phyloP scores from a whole-genome alignment of 2,329 filamentous ascomycete genomes.

The Cercospora sp. region DNA sequence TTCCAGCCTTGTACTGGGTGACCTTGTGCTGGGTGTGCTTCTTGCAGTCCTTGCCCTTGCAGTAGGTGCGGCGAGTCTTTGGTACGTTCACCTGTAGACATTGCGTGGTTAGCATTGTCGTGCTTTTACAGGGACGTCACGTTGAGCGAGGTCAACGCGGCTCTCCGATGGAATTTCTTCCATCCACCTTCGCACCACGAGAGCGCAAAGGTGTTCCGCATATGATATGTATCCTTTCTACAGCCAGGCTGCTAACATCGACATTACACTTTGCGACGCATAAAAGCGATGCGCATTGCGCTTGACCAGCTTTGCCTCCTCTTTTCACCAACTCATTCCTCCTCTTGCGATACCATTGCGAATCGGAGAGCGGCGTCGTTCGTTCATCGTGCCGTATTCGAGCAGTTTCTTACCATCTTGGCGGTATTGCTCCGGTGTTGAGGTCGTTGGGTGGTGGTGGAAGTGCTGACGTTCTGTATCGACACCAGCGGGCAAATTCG shows the following conservation, averaged over 20 bases:
- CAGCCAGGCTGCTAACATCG: not conserved
- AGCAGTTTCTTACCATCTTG: conserved; percentile 22
- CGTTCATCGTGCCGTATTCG: conserved; percentile 9
- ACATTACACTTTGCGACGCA: not conserved
- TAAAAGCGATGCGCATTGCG: not conserved
- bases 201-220: conserved; percentile 17
- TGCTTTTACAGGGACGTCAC: conserved; percentile 15
- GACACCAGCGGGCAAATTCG: not conserved
- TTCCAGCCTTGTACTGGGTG: conserved; percentile 96
- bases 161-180: conserved; percentile 16
- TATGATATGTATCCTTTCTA: conserved; percentile 13
- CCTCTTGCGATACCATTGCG: conserved; percentile 12
- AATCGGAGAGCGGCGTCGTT: conserved; percentile 16
- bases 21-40: conserved; percentile 80
- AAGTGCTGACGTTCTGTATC: conserved; percentile 8
- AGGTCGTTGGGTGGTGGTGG: conserved; percentile 15
- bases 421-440: conserved; percentile 23
- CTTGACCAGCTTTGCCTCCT: conserved; percentile 1
- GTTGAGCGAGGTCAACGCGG: conserved; percentile 9
- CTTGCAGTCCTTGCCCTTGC: conserved; percentile 92
- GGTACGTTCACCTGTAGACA: conserved; percentile 86
- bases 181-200: conserved; percentile 12
- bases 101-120: conserved; percentile 10
- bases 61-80: conserved; percentile 96
- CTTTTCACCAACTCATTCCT: conserved; percentile 3